phyloP scores from a whole-genome alignment of 176 grass and related monocot genomes.

The Cocos nucifera region DNA sequence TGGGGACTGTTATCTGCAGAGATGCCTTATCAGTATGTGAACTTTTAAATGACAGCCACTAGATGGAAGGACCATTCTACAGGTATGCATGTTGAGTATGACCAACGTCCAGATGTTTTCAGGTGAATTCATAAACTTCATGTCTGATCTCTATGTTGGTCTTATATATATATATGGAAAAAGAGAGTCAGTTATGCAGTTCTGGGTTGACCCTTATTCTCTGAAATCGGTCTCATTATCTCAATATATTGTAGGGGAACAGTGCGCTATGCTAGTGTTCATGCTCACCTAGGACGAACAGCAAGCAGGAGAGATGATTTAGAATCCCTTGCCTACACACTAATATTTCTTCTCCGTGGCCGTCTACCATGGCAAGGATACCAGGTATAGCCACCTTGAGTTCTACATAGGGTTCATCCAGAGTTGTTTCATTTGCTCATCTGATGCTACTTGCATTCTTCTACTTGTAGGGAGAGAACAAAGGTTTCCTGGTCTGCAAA shows the following conservation, averaged over 20 bases:
- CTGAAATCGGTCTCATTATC: neutral
- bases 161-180: constrained; percentile 1
- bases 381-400: constrained; percentile 40
- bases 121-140: constrained; percentile 41
- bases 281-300: constrained; percentile 94
- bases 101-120: constrained; percentile 97
- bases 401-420: neutral
- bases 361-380: constrained; percentile 99
- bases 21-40: too few species aligned
- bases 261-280: constrained; percentile 95
- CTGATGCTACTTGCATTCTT: constrained; percentile 14
- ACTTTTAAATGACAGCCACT: constrained; percentile 46
- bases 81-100: constrained; percentile 82
- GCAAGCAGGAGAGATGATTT: constrained; percentile 97
- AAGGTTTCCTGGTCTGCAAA: constrained; percentile 97
- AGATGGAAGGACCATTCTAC: constrained; percentile 78
- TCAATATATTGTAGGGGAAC: constrained; percentile 61
- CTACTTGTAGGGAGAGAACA: constrained; percentile 77
- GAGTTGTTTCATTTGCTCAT: constrained; percentile 16
- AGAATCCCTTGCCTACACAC: constrained; percentile 95
- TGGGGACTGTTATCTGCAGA: too few species aligned
- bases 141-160: neutral
- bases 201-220: constrained; percentile 1
- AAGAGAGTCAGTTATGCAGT: neutral
- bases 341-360: constrained; percentile 90